Percentiles rank a stretch among this genome's conserved stretches.
These are phyloP conservation scores for Colletotrichum tropicale DNA, from an alignment of 2,329 filamentous ascomycete genomes.

Conservation along the genomic window DNA sequence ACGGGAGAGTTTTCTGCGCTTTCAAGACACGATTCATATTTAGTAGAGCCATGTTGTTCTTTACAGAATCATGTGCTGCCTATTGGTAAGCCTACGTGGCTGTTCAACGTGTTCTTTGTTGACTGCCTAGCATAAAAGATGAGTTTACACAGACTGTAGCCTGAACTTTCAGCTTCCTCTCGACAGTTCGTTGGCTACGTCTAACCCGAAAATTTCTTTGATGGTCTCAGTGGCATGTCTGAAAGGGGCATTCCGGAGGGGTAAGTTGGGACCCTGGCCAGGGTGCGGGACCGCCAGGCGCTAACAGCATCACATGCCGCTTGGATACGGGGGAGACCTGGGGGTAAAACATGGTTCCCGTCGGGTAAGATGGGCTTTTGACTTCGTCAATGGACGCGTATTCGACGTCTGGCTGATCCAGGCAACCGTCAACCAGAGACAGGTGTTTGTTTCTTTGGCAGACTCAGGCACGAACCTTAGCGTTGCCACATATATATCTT, in stretches of 20 bases:
- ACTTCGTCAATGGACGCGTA: background rate
- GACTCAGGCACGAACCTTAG: background rate
- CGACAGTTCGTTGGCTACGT: background rate
- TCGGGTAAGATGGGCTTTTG: background rate
- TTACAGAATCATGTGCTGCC: background rate
- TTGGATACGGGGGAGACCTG: background rate
- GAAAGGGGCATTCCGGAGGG: background rate
- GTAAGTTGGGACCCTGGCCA: background rate
- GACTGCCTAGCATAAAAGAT: background rate
- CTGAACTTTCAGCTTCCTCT: background rate
- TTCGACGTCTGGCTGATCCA: background rate
- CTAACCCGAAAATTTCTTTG: background rate
- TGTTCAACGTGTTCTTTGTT: background rate
- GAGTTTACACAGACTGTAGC: background rate
- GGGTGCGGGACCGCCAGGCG: background rate
- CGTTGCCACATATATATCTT: background rate
- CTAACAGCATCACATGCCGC: constrained; percentile 7
- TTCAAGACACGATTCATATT: background rate
- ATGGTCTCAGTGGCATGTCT: background rate
- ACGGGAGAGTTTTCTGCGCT: background rate
- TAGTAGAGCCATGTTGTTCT: background rate
- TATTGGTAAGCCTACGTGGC: background rate
- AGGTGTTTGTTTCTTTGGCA: background rate
- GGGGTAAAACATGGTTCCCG: constrained; percentile 1
- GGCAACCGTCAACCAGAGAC: background rate